Base-by-base conservation (phyloP, 2,329 filamentous ascomycete species). In the Diplodia sapinea region DNA sequence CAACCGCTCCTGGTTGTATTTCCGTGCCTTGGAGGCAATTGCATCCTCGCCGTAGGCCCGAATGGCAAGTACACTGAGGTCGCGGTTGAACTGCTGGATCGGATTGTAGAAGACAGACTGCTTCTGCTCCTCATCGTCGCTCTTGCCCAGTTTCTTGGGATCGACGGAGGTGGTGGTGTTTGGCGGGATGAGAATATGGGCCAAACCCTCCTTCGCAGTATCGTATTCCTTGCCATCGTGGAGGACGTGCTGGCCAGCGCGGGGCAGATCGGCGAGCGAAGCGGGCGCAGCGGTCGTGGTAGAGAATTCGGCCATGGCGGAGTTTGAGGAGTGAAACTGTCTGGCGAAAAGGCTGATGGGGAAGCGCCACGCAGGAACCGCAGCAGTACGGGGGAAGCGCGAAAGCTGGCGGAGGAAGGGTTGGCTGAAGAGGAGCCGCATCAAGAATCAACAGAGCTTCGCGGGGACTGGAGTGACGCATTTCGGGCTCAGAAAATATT, bases 11-110 rank as follows among this genome's bases (percentile, higher is more conserved):
- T 52, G 55, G 1, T 62, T n/a, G 49, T 79, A 73, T 69, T 73
- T 76, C 52, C 76, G 82, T 71, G 75, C 83, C 79, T 73, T 77
- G 50, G 85, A 80, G 20, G 88, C 75, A 4, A 86, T 73, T 38
- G 79, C 74, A 74, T 92, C 88, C 72, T 95, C 89, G 1, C 92
- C 92, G 77, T 94, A 97, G 0, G 91, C 91, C 75, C 92, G 92
- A 78, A 99, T 97, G 0, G 93, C 93, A 15, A 99, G 85, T 31
- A 97, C 92, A 69, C 93, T 97, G 71, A 99, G 81, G 77, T 99
- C 95, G 56, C 96, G 91, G 79, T 99, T 99, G 84, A 98, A 99
- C 77, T 99, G 95, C 77, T 99, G 95, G 66, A 99, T 97, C 0
- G 95, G 94, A 74, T 99, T 99, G 85, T 99, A 99, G 76, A 99